Evolutionary conservation across 2,329 filamentous ascomycete species (phyloP), one percentile per base, ranked within the genome.

Genomic region (Gnomoniopsis smithogilvyi): DNA sequence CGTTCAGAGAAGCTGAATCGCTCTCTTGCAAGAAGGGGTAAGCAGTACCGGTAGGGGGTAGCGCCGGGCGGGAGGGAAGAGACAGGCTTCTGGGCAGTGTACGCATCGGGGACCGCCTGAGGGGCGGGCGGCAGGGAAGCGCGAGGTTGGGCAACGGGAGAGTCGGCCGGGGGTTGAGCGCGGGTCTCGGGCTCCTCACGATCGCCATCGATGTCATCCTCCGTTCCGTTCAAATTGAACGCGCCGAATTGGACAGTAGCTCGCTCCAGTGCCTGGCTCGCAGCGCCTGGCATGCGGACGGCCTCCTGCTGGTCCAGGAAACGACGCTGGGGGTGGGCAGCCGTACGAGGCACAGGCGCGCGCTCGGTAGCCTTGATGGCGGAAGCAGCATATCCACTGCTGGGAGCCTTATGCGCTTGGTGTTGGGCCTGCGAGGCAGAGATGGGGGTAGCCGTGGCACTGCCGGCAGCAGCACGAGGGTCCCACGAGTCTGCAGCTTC

Each of bases 241-340:
- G 93, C 96, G 64, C 95, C 95, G 72, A 99, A 99, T 72, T 98
- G 94, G 51, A 99, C 92, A 52, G 93, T 90, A 65, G 94, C 86
- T 67, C 92, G 88, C 72, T 98, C 94, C 30, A 99, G 90, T 55
- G 95, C 93, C 66, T 95, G 92, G 78, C 97, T 96, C 61, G 91
- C 92, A 30, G 60, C 60, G 43, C 56, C 57, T 49, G 95, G 95
- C 94, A 99, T 97, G 64, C 96, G 92, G 45, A 99, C 95, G 60
- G 95, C 92, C 77, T 99, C 95, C 74, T 96, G 93, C 72, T 99
- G 95, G 68, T 98, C 93, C 69, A 96, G 81, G 56, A 97, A 83
- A 68, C 92, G 90, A 65, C 94, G 87, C 73, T 96, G 90, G 19
- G 57, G 49, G 74, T 90, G 92, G 76, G 88, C 93, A 21, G 91